A percentile compares a stretch with the other conserved stretches of the same genome.
Evolutionary conservation across 2,329 filamentous ascomycete species (phyloP).

Genomic region (Aspergillus quadricinctus): DNA sequence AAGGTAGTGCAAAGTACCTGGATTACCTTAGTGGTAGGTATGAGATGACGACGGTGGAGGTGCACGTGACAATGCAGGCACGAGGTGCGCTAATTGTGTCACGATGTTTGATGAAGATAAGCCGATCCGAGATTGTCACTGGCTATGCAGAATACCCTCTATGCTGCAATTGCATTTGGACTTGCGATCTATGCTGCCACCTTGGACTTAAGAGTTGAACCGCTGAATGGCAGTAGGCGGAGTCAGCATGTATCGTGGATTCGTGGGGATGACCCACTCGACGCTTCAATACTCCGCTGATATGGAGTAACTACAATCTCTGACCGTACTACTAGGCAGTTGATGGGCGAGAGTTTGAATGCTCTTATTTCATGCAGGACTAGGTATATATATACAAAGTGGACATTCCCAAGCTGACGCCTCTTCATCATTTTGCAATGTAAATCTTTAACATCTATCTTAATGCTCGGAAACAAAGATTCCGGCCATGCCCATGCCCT

Average conservation of each 20-base stretch:
- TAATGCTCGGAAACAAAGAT: slow-evolving; percentile 85
- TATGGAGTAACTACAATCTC: background rate
- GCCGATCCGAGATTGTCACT: background rate
- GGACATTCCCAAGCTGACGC: background rate
- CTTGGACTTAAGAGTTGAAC: background rate
- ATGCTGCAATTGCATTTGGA: background rate
- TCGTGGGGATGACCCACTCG: slow-evolving; percentile 2
- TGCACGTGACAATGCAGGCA: background rate
- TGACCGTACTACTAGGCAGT: background rate
- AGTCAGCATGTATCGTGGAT: background rate
- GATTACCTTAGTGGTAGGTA: too few species aligned
- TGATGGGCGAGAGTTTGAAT: background rate
- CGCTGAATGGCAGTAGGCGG: background rate
- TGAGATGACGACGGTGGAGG: background rate
- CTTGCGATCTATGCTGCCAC: background rate
- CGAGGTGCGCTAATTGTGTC: background rate
- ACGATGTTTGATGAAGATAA: background rate
- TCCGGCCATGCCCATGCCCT: slow-evolving; percentile 72
- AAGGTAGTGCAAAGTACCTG: background rate
- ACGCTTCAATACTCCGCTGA: background rate
- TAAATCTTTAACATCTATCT: background rate
- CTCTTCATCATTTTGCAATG: background rate
- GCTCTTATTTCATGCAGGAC: background rate
- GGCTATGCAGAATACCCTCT: background rate
- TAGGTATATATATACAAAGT: background rate